phyloP scores from a whole-genome alignment of 2,329 filamentous ascomycete species.

The Cladosporium sp. region DNA sequence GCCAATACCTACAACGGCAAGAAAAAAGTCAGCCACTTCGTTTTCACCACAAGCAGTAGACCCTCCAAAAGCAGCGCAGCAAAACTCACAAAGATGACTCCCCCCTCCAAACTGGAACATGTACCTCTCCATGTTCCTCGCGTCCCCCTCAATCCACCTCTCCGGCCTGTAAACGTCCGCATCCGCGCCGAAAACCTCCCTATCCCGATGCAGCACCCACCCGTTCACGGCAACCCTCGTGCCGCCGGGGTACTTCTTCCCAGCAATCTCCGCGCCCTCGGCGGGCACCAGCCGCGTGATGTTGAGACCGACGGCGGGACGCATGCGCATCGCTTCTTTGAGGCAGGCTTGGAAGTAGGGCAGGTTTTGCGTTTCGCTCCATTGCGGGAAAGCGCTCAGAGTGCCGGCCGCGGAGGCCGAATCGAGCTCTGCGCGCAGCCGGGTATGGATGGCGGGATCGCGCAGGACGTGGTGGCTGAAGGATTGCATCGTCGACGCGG shows the following conservation, averaged over 20 bases:
- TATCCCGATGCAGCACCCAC: slow-evolving; percentile 68
- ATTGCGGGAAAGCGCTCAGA: slow-evolving; percentile 63
- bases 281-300: slow-evolving; percentile 56
- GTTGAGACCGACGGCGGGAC: slow-evolving; percentile 66
- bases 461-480: slow-evolving; percentile 73
- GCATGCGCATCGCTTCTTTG: slow-evolving; percentile 72
- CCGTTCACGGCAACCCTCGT: slow-evolving; percentile 71
- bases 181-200: slow-evolving; percentile 64
- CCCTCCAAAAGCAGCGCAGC: slow-evolving; percentile 12
- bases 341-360: slow-evolving; percentile 74
- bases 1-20: slow-evolving; percentile 58
- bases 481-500: slow-evolving; percentile 66
- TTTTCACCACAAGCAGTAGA: neutral
- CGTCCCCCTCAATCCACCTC: slow-evolving; percentile 56
- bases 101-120: slow-evolving; percentile 74
- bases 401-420: slow-evolving; percentile 51
- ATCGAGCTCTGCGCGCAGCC: slow-evolving; percentile 61
- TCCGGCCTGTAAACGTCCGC: slow-evolving; percentile 65
- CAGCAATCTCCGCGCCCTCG: slow-evolving; percentile 55
- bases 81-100: slow-evolving; percentile 37
- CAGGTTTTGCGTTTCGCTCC: slow-evolving; percentile 58
- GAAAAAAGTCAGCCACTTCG: slow-evolving; percentile 14
- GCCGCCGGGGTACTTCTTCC: slow-evolving; percentile 61
- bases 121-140: slow-evolving; percentile 64
- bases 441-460: slow-evolving; percentile 52